Conservation (phyloP, 1,284 basidiomycete genomes). For the Volvariella surrecta region DNA sequence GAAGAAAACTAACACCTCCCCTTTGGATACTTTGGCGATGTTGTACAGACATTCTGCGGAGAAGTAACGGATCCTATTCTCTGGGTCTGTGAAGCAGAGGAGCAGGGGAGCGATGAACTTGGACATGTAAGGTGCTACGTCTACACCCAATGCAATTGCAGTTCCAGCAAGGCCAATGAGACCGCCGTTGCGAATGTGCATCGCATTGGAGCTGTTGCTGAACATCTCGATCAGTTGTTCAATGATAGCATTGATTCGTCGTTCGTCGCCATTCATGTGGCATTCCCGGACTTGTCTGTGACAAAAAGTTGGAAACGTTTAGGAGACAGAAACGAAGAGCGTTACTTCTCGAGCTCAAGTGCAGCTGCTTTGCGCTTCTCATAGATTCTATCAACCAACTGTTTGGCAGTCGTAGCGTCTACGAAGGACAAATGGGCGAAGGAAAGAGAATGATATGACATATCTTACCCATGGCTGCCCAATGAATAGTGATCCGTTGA, state of each 20-base stretch:
- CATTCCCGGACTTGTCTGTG: constrained; percentile 81
- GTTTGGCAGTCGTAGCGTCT: constrained; percentile 65
- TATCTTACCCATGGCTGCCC: too few relatives aligned
- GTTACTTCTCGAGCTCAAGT: constrained; percentile 88
- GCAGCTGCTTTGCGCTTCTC: constrained; percentile 96
- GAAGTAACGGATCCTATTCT: constrained; percentile 94
- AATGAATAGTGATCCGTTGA: too few relatives aligned
- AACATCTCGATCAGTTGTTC: constrained; percentile 95
- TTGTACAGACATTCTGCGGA: constrained; percentile 98
- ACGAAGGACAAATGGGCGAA: background rate
- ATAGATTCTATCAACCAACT: constrained; percentile 83
- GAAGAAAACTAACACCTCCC: constrained; percentile 95
- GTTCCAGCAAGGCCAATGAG: constrained; percentile 95
- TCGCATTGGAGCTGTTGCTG: constrained; percentile 67
- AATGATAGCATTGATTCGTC: constrained; percentile 81
- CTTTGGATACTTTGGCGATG: constrained; percentile 96
- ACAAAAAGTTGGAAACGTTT: background rate
- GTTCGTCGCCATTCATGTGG: constrained; percentile 71
- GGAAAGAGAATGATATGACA: too few relatives aligned
- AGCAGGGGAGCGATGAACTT: constrained; percentile 88
- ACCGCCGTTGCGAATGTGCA: constrained; percentile 91
- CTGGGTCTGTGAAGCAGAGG: constrained; percentile 91
- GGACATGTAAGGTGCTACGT: constrained; percentile 90
- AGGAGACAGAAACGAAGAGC: background rate
- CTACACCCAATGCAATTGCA: constrained; percentile 90